Conservation (phyloP, 140 eudicot genomes). For the Oenanthe javanica region DNA sequence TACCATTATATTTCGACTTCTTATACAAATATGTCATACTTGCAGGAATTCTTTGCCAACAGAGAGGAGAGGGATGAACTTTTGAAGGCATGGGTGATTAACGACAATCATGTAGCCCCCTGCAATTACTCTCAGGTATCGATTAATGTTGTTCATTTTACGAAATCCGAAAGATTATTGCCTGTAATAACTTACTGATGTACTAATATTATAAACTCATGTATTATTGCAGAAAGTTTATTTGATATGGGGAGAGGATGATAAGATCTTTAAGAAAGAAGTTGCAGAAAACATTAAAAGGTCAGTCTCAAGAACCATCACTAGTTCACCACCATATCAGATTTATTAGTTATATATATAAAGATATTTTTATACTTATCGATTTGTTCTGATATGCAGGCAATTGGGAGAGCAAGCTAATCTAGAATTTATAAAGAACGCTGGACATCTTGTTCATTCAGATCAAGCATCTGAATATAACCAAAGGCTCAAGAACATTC, state of each 20-base stretch:
- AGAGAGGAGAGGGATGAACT: slow-evolving; percentile 46
- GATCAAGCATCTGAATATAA: slow-evolving; percentile 27
- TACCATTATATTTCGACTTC: background rate
- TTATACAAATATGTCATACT: background rate
- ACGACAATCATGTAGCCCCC: slow-evolving; percentile 26
- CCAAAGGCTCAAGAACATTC: slow-evolving; percentile 27
- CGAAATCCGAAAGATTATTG: background rate
- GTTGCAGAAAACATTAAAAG: slow-evolving; percentile 34
- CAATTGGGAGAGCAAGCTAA: slow-evolving; percentile 32
- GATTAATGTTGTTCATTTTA: background rate
- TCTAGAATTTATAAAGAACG: slow-evolving; percentile 27
- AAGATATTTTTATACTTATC: no score
- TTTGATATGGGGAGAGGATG: slow-evolving; percentile 59
- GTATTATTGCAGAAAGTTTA: slow-evolving; percentile 30
- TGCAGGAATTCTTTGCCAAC: slow-evolving; percentile 35
- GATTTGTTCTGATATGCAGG: slow-evolving; percentile 7
- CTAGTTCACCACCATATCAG: background rate
- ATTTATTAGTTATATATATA: no score
- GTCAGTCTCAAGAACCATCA: slow-evolving; percentile 26
- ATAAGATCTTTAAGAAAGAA: slow-evolving; percentile 39
- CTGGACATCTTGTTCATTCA: slow-evolving; percentile 33
- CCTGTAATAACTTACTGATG: background rate
- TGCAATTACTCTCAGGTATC: slow-evolving; percentile 34
- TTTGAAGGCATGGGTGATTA: slow-evolving; percentile 32
- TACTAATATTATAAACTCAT: background rate